phyloP scores from a whole-genome alignment of 2,329 filamentous ascomycete genomes.

The Pseudogymnoascus sp. region DNA sequence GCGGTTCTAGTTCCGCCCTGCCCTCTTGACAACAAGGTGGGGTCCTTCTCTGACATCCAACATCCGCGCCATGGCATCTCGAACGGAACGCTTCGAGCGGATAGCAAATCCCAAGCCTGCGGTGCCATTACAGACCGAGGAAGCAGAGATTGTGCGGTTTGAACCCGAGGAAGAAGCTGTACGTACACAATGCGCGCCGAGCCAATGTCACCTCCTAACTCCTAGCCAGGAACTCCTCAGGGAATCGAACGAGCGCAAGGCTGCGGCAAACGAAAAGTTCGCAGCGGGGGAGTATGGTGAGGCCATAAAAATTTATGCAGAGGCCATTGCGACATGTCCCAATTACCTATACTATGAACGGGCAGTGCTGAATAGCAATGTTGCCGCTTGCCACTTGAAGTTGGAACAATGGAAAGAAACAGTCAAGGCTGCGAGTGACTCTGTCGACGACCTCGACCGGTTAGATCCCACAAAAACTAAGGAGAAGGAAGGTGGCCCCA shows the following conservation, averaged over 20 bases:
- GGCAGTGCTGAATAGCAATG: slow-evolving; percentile 80
- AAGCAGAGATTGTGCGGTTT: slow-evolving; percentile 29
- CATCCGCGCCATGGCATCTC: slow-evolving; percentile 23
- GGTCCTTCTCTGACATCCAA: background rate
- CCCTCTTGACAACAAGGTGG: background rate
- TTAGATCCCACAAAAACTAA: slow-evolving; percentile 34
- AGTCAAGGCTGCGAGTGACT: slow-evolving; percentile 62
- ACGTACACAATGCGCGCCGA: background rate
- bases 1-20: background rate
- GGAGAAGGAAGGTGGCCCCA: slow-evolving; percentile 25
- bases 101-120: slow-evolving; percentile 17
- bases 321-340: slow-evolving; percentile 70
- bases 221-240: slow-evolving; percentile 52
- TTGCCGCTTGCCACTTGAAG: slow-evolving; percentile 82
- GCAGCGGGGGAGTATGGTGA: slow-evolving; percentile 61
- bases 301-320: slow-evolving; percentile 76
- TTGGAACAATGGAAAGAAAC: slow-evolving; percentile 79
- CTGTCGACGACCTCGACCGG: slow-evolving; percentile 65
- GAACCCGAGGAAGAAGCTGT: slow-evolving; percentile 38
- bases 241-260: slow-evolving; percentile 67
- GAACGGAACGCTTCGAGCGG: slow-evolving; percentile 28
- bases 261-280: slow-evolving; percentile 75
- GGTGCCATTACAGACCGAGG: slow-evolving; percentile 13
- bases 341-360: slow-evolving; percentile 82
- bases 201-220: background rate